phyloP scores from a whole-genome alignment of 495 filamentous ascomycete genomes.

The Xylaria telfairii region DNA sequence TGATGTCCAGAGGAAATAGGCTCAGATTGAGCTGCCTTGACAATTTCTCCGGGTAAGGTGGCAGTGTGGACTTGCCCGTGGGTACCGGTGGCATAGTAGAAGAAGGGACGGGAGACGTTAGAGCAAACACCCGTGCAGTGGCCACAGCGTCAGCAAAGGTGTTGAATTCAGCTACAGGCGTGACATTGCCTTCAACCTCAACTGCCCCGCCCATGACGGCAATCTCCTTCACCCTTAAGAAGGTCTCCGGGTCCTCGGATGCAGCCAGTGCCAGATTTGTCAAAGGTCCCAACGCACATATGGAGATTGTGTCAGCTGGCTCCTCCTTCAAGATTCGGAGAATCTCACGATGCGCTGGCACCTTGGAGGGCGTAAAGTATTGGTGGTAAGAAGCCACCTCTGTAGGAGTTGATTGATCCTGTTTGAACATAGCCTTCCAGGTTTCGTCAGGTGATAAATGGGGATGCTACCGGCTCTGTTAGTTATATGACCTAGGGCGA shows the following conservation, averaged over 20 bases:
- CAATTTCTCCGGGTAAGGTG: slow-evolving; percentile 71
- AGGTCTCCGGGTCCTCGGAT: slow-evolving; percentile 80
- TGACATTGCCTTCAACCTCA: slow-evolving; percentile 77
- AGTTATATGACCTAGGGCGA: not conserved
- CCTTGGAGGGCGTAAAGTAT: slow-evolving; percentile 74
- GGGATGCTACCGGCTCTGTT: slow-evolving; percentile 67
- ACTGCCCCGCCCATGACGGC: slow-evolving; percentile 98
- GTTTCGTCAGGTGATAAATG: slow-evolving; percentile 82
- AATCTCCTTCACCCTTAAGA: slow-evolving; percentile 86
- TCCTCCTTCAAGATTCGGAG: slow-evolving; percentile 79
- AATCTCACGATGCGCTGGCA: slow-evolving; percentile 80
- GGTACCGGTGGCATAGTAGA: slow-evolving; percentile 69
- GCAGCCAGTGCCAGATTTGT: slow-evolving; percentile 92
- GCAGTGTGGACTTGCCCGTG: slow-evolving; percentile 51
- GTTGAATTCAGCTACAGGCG: slow-evolving; percentile 85
- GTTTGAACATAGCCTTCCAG: slow-evolving; percentile 82
- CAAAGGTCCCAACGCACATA: slow-evolving; percentile 87
- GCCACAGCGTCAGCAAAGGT: slow-evolving; percentile 81
- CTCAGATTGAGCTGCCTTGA: slow-evolving; percentile 72
- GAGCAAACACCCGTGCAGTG: slow-evolving; percentile 84
- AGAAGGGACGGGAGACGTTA: slow-evolving; percentile 78
- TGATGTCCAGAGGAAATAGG: slow-evolving; percentile 90
- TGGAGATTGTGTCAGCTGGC: slow-evolving; percentile 80
- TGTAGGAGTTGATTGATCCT: slow-evolving; percentile 50
- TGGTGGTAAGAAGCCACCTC: slow-evolving; percentile 50